Conservation (phyloP, 2,329 filamentous ascomycete species). For the Xylariaceae sp. region DNA sequence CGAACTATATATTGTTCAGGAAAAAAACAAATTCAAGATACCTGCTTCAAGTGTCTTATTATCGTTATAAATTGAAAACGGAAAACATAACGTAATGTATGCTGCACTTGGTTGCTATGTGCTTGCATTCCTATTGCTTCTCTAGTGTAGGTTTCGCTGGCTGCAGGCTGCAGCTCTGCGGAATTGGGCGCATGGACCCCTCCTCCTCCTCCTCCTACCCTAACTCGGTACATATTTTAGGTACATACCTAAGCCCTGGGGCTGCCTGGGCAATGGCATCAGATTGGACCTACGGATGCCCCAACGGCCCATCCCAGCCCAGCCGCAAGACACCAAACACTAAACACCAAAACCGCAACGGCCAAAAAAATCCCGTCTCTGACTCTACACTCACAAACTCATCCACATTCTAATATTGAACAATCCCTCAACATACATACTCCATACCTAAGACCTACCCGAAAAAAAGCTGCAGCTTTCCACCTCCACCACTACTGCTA, state of each 20-base stretch:
- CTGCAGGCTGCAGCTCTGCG: no score
- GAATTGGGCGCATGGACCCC: neutral
- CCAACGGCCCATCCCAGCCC: neutral
- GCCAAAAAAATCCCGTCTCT: conserved; percentile 9
- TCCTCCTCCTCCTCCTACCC: no score
- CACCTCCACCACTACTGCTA: no score
- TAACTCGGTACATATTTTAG: no score
- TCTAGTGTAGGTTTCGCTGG: neutral
- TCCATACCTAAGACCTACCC: conserved; percentile 1
- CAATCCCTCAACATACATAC: neutral
- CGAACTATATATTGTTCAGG: no score
- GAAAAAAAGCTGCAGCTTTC: neutral
- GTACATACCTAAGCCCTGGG: neutral
- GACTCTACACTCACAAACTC: neutral
- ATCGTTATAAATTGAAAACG: no score
- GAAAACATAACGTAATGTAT: no score
- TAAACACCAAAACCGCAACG: neutral
- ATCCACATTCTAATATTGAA: neutral
- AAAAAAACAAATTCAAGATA: no score
- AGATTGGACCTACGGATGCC: neutral
- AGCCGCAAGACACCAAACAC: neutral
- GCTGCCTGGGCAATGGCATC: neutral
- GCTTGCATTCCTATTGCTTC: neutral
- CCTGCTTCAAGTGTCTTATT: no score
- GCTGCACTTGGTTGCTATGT: no score